These are phyloP conservation scores for Xylaria longipes DNA, from an alignment of 495 filamentous ascomycete species.

Conservation along the genomic window DNA sequence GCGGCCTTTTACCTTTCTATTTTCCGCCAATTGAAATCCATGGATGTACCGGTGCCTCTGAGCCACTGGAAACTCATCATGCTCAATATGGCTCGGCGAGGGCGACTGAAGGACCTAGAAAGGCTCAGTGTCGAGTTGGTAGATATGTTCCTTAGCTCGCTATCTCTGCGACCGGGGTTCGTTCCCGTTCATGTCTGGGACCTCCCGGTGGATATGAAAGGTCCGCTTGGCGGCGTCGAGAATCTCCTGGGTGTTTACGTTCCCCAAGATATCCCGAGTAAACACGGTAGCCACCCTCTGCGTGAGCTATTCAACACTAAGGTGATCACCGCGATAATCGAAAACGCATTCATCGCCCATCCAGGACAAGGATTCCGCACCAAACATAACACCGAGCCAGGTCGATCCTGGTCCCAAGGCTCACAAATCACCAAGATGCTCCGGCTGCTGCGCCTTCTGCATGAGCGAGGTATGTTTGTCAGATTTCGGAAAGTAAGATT, in stretches of 20 bases:
- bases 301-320: conserved; percentile 40
- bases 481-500: neutral
- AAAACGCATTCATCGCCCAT: conserved; percentile 35
- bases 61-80: conserved; percentile 37
- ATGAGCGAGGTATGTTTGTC: conserved; percentile 33
- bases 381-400: neutral
- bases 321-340: conserved; percentile 37
- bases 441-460: conserved; percentile 34
- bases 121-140: conserved; percentile 37
- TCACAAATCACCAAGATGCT: conserved; percentile 36
- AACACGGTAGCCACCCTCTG: conserved; percentile 37
- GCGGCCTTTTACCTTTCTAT: conserved; percentile 35
- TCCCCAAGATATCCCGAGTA: conserved; percentile 34
- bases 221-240: conserved; percentile 28
- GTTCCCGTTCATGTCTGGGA: conserved; percentile 40
- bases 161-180: conserved; percentile 30
- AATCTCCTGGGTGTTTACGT: conserved; percentile 39
- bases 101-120: conserved; percentile 39
- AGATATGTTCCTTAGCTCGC: conserved; percentile 30
- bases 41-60: conserved; percentile 39
- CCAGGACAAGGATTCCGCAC: conserved; percentile 15
- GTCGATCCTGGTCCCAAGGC: conserved; percentile 8
- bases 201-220: conserved; percentile 38
- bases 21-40: conserved; percentile 35
- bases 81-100: conserved; percentile 39